Evolutionary conservation across 768 basidiomycete genomes (phyloP).

Genomic region (Vararia minispora): DNA sequence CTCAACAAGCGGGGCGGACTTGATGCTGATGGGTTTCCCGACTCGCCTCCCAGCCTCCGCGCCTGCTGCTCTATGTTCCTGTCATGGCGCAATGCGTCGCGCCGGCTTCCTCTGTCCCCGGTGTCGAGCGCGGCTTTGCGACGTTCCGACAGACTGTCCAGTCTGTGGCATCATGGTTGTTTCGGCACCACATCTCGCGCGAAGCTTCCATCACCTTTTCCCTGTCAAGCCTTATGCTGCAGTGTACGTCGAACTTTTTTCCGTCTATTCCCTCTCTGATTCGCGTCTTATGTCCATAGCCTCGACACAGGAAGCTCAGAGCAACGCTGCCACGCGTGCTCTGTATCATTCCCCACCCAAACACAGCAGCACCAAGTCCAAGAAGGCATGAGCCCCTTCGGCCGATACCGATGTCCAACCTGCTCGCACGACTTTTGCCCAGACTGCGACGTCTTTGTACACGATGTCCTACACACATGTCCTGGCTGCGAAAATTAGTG

Average conservation of each 20-base stretch:
- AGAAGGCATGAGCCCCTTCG: slow-evolving; percentile 73
- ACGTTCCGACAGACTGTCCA: slow-evolving; percentile 96
- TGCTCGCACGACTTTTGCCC: slow-evolving; percentile 84
- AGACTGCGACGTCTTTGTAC: slow-evolving; percentile 94
- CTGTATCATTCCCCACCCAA: slow-evolving; percentile 51
- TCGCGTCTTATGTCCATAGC: slow-evolving; percentile 3
- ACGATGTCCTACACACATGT: slow-evolving; percentile 92
- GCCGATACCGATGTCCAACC: slow-evolving; percentile 82
- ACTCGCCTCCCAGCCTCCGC: slow-evolving; percentile 79
- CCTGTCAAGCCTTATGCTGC: slow-evolving; percentile 80
- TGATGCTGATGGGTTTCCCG: slow-evolving; percentile 99
- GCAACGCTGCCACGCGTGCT: slow-evolving; percentile 66
- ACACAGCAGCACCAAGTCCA: slow-evolving; percentile 23
- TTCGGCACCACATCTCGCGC: slow-evolving; percentile 90
- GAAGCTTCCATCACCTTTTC: slow-evolving; percentile 93
- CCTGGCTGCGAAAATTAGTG: slow-evolving; percentile 77
- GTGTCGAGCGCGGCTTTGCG: slow-evolving; percentile 88
- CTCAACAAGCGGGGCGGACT: slow-evolving; percentile 59
- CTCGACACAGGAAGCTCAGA: slow-evolving; percentile 24
- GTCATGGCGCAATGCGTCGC: slow-evolving; percentile 86
- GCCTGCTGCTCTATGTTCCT: slow-evolving; percentile 79
- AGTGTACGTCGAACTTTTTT: slow-evolving; percentile 50
- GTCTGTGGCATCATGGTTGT: slow-evolving; percentile 98
- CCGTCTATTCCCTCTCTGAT: slow-evolving; percentile 2
- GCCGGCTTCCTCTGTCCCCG: slow-evolving; percentile 94